Evolutionary conservation across 140 eudicot species (phyloP), one percentile per base, ranked within the genome.

Genomic region (Erigeron philadelphicus): DNA sequence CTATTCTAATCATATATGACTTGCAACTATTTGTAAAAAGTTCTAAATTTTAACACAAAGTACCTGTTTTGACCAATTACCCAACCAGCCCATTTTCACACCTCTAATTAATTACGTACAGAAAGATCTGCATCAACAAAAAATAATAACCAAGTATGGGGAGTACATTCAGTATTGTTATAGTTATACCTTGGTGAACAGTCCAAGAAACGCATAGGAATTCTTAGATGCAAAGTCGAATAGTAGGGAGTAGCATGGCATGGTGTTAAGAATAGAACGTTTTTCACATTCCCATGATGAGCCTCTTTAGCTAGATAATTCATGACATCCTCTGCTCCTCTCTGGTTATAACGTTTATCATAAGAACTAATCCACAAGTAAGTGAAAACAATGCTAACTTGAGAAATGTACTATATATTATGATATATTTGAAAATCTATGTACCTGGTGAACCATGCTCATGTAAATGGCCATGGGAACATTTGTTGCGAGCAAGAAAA

Each of bases 391-490:
- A 8, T 41, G 65, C 18, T 41, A 42, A 17, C 9, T 35, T n/a
- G 59, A 64, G 48, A 69, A 60, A 53, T 53, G 25, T 13, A 50
- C 6, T 16, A 13, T 3, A 47, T n/a, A 12, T 49, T 49, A 49
- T 12, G 56, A 49, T 12, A n/a, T 12, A 19, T 50, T 5, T 53
- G 0, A 8, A 6, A 6, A 16, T 45, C 16, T 13, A 61, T 35
- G 62, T 83, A 89, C 98, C 98, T 89, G 98, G 78, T 93, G 98
- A 78, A 93, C 80, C 84, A 89, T 79, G 66, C 94, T 89, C 96
- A 93, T 89, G 78, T 93, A 93, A 15, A 86, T 16, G 13, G 95
- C 95, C 98, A 93, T 85, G 41, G 98, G 98, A 47, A 93, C 17
- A 77, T 93, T 93, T 66, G 96, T 89, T 8, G 54, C 94, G 46